These are phyloP conservation scores for Leccinum subtestaceum DNA, from an alignment of 768 basidiomycete genomes.

Conservation along the genomic window DNA sequence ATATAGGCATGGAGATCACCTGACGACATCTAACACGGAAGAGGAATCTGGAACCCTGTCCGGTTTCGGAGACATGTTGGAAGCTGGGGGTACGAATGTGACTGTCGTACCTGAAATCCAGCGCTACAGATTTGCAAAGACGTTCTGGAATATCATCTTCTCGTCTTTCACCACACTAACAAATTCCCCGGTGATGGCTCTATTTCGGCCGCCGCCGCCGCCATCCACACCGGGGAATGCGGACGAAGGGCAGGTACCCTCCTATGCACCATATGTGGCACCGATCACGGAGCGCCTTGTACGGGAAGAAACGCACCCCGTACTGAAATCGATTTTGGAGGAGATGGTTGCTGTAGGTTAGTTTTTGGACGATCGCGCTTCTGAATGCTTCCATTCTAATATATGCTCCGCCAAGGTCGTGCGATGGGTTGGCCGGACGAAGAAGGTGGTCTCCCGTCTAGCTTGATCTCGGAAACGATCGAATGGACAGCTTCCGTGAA, in stretches of 20 bases:
- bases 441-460: conserved; percentile 46
- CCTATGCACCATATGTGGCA: conserved; percentile 41
- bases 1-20: conserved; percentile 46
- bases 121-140: conserved; percentile 58
- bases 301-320: conserved; percentile 43
- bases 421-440: conserved; percentile 41
- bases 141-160: conserved; percentile 62
- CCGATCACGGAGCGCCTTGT: conserved; percentile 42
- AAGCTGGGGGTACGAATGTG: conserved; percentile 46
- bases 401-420: conserved; percentile 10
- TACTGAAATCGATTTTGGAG: conserved; percentile 42
- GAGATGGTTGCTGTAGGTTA: conserved; percentile 46
- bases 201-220: conserved; percentile 47
- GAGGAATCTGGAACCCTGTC: conserved; percentile 42
- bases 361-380: not conserved
- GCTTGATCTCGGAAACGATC: conserved; percentile 39
- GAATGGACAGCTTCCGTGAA: conserved; percentile 40
- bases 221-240: not conserved
- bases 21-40: conserved; percentile 39
- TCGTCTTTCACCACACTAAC: conserved; percentile 52
- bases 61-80: conserved; percentile 45
- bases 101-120: conserved; percentile 58
- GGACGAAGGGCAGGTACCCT: conserved; percentile 23
- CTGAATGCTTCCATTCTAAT: not conserved
- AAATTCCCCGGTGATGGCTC: conserved; percentile 44